Evolutionary conservation across 1,139 yeast species (phyloP).

Genomic region (Hanseniaspora uvarum): DNA sequence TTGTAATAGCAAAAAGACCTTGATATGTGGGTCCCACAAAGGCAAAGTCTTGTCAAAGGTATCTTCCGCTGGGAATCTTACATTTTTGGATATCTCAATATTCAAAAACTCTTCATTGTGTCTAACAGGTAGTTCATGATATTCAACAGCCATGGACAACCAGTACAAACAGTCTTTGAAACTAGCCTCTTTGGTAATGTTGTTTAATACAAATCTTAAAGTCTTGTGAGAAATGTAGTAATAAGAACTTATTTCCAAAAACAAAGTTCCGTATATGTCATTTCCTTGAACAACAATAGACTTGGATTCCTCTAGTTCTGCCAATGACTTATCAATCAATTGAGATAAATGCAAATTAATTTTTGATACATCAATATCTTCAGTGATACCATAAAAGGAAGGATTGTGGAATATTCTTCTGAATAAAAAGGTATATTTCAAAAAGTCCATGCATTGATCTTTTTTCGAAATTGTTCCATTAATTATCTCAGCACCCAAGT

Average conservation of each 20-base stretch:
- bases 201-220: slow-evolving; percentile 53
- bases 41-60: slow-evolving; percentile 38
- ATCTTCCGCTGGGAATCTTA: slow-evolving; percentile 57
- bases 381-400: slow-evolving; percentile 73
- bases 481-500: slow-evolving; percentile 91
- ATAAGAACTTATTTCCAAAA: slow-evolving; percentile 74
- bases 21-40: slow-evolving; percentile 94
- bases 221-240: slow-evolving; percentile 91
- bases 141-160: slow-evolving; percentile 75
- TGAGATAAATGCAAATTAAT: slow-evolving; percentile 60
- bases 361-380: slow-evolving; percentile 56
- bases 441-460: slow-evolving; percentile 84
- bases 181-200: slow-evolving; percentile 41
- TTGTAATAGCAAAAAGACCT: slow-evolving; percentile 73
- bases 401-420: slow-evolving; percentile 94
- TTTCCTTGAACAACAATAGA: slow-evolving; percentile 53
- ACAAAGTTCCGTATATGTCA: slow-evolving; percentile 59
- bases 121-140: slow-evolving; percentile 84
- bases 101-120: slow-evolving; percentile 93
- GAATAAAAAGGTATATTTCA: slow-evolving; percentile 90
- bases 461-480: slow-evolving; percentile 73
- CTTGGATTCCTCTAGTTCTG: slow-evolving; percentile 56
- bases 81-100: slow-evolving; percentile 72
- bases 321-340: slow-evolving; percentile 61
- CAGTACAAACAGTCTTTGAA: slow-evolving; percentile 63